Evolutionary conservation across 2,329 filamentous ascomycete genomes (phyloP), one percentile per base, ranked within the genome.

Genomic region (Paecilomyces sp.): DNA sequence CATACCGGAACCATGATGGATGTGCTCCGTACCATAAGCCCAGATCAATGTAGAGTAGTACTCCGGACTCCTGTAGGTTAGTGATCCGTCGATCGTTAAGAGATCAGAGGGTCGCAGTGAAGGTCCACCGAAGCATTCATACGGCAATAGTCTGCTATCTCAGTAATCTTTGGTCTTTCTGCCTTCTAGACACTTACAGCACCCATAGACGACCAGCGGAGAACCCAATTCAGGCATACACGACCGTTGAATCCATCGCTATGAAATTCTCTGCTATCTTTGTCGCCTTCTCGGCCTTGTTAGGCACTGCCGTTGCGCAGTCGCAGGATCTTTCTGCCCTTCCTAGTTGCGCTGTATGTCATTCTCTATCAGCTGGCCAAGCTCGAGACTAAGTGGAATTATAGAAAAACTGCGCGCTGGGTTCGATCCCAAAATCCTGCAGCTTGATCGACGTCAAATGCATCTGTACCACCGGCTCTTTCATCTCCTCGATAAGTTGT

Each of bases 281-380:
- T 62, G 72, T 85, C 66, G 79, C 83, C 65, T 73, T 85, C 55
- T 78, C 82, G 66, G 79, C 80, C 74, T 74, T 85, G 61, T 79
- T 82, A 63, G 73, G 76, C 62, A 70, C 77, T 30, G 75, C 69
- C n/a, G 63, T 67, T 56, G 81, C 81, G 47, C 83, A 84, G 69
- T 81, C 81, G 47, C 83, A 84, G 69, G 66, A 68, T 47, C 67
- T 80, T 59, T 65, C 68, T 31, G 68, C 66, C 47, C 78, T 83
- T 55, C 85, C 83, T 15, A 61, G 63, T 9, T 88, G 81, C 66
- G 84, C 84, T 64, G 84, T 87, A 78, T 68, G 83, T 79, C 41
- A 22, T 36, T 15, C 22, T 9, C 24, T 11, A 4, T 18, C 31
- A 12, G n/a, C 36, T n/a, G 8, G 36, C 36, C 2, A 47, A n/a